Evolutionary conservation across 768 basidiomycete species (phyloP).

Genomic region (Tricholoma hemisulphureum): DNA sequence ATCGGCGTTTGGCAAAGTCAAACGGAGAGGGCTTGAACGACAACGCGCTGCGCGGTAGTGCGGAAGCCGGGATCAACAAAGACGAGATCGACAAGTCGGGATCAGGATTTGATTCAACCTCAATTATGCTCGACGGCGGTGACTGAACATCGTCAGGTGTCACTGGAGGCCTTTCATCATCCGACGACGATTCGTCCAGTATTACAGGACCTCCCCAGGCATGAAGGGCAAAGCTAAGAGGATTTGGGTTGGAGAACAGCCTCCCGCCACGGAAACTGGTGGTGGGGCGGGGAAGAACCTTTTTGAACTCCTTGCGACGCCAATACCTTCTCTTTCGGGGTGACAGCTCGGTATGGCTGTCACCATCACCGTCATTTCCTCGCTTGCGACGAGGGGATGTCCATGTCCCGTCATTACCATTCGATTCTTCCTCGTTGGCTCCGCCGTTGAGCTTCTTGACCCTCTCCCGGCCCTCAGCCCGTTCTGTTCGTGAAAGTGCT

Average conservation of each 20-base stretch:
- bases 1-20: slow-evolving; percentile 60
- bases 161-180: slow-evolving; percentile 54
- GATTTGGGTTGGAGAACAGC: slow-evolving; percentile 59
- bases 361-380: slow-evolving; percentile 30
- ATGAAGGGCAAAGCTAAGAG: slow-evolving; percentile 55
- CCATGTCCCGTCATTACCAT: slow-evolving; percentile 9
- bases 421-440: slow-evolving; percentile 14
- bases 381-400: slow-evolving; percentile 28
- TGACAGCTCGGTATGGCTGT: slow-evolving; percentile 21
- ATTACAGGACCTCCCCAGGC: slow-evolving; percentile 52
- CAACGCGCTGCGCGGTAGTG: slow-evolving; percentile 39
- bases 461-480: slow-evolving; percentile 42
- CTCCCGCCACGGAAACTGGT: slow-evolving; percentile 45
- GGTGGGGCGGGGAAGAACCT: slow-evolving; percentile 39
- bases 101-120: slow-evolving; percentile 11
- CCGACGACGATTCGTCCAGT: slow-evolving; percentile 43
- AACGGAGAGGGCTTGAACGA: slow-evolving; percentile 64
- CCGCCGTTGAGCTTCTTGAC: slow-evolving; percentile 18
- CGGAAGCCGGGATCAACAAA: slow-evolving; percentile 12
- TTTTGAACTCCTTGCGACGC: slow-evolving; percentile 27
- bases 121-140: slow-evolving; percentile 36
- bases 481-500: slow-evolving; percentile 37
- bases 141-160: slow-evolving; percentile 55
- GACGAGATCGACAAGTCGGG: slow-evolving; percentile 9
- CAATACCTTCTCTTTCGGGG: slow-evolving; percentile 31